phyloP scores from a whole-genome alignment of 2,329 filamentous ascomycete genomes.

The Dryadomyces sulphureus region DNA sequence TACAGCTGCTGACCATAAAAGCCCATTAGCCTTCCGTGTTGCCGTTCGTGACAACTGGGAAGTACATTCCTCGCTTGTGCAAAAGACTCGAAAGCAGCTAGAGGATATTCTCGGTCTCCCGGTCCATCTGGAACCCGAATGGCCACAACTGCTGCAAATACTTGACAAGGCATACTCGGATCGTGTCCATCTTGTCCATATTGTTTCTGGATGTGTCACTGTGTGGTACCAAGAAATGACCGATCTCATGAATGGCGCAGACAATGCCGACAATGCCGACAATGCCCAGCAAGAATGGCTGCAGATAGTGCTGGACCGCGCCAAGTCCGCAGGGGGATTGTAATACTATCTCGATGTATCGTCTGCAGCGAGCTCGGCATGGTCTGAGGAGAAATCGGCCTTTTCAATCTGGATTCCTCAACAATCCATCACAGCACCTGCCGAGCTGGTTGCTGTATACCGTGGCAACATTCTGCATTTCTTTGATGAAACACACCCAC shows the following conservation, averaged over 20 bases:
- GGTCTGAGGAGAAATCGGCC: slow-evolving; percentile 21
- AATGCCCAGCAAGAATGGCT: slow-evolving; percentile 25
- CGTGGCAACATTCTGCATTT: slow-evolving; percentile 19
- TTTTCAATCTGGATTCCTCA: slow-evolving; percentile 26
- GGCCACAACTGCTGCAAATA: slow-evolving; percentile 24
- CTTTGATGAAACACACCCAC: slow-evolving; percentile 17
- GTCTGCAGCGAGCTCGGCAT: slow-evolving; percentile 17
- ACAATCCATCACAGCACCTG: slow-evolving; percentile 15
- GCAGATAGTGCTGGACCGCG: slow-evolving; percentile 25
- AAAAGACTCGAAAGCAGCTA: slow-evolving; percentile 18
- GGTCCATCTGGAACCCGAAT: slow-evolving; percentile 26
- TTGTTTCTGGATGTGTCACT: slow-evolving; percentile 21
- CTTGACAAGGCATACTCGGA: slow-evolving; percentile 25
- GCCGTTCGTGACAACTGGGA: slow-evolving; percentile 29
- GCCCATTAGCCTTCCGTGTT: slow-evolving; percentile 27
- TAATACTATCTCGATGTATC: slow-evolving; percentile 19
- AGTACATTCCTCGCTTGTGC: slow-evolving; percentile 18
- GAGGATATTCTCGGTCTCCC: slow-evolving; percentile 23
- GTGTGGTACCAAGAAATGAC: slow-evolving; percentile 23
- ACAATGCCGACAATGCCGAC: slow-evolving; percentile 13
- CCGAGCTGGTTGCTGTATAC: slow-evolving; percentile 22
- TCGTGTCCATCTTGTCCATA: slow-evolving; percentile 22
- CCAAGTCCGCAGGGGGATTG: slow-evolving; percentile 14
- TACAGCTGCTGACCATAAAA: slow-evolving; percentile 11
- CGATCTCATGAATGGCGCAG: slow-evolving; percentile 19